Conservation (phyloP, 768 basidiomycete genomes). For the Cystofilobasidium macerans region DNA sequence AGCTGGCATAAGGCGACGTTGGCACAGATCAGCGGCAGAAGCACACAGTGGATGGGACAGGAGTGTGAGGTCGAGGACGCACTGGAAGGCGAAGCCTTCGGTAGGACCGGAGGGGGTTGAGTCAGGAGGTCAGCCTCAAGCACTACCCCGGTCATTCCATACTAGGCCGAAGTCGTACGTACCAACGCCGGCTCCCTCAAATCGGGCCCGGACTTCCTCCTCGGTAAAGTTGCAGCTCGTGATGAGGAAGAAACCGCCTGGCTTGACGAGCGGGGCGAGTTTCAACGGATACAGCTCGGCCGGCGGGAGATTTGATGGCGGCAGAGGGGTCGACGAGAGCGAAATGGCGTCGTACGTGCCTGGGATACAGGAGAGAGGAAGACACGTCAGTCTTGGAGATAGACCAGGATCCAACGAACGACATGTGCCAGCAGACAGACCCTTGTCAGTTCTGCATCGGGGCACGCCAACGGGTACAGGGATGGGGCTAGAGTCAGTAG, state of each 20-base stretch:
- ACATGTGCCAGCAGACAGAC: too few species aligned
- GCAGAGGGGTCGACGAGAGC: conserved; percentile 21
- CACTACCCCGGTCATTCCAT: too few species aligned
- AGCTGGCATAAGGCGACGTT: not conserved
- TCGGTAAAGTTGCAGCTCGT: conserved; percentile 43
- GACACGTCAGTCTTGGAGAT: not conserved
- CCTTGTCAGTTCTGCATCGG: conserved; percentile 23
- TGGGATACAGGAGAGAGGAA: not conserved
- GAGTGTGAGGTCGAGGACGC: too few species aligned
- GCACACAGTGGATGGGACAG: too few species aligned
- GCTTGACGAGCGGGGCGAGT: conserved; percentile 35
- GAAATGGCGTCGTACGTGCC: conserved; percentile 42
- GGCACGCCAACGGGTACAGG: too few species aligned
- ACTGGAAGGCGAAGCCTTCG: conserved; percentile 17
- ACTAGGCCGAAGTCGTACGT: not conserved
- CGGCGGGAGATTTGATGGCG: conserved; percentile 18
- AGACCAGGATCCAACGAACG: too few species aligned
- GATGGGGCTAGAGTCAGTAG: too few species aligned
- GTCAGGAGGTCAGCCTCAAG: too few species aligned
- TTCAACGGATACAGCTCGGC: conserved; percentile 37
- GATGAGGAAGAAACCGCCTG: conserved; percentile 40
- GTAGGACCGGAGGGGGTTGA: not conserved
- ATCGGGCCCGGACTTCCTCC: conserved; percentile 38
- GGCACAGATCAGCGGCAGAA: not conserved
- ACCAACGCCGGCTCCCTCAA: conserved; percentile 23